Evolutionary conservation across 2,329 filamentous ascomycete species (phyloP).

Genomic region (Phyllachora maydis): DNA sequence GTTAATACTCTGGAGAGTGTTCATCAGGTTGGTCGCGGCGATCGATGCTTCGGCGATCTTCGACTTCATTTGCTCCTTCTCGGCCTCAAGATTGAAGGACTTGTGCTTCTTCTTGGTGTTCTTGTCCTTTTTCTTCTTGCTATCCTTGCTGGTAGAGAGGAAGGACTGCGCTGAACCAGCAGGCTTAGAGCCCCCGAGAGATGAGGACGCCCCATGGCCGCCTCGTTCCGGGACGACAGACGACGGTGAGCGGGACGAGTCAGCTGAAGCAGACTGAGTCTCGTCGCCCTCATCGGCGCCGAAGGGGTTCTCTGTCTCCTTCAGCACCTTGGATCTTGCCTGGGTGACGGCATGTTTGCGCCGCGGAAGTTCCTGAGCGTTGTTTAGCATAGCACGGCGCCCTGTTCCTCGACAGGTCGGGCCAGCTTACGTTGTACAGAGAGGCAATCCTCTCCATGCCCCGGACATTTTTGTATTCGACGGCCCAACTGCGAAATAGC

Average conservation of each 20-base stretch:
- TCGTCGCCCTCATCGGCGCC: constrained; percentile 42
- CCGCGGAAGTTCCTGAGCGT: constrained; percentile 33
- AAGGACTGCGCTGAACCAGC: too few relatives aligned
- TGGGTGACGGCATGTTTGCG: constrained; percentile 54
- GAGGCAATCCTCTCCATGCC: constrained; percentile 64
- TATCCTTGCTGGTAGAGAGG: constrained; percentile 23
- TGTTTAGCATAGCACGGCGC: constrained; percentile 3
- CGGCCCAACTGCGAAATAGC: constrained; percentile 73
- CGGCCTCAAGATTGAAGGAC: constrained; percentile 66
- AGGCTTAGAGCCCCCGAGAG: too few relatives aligned
- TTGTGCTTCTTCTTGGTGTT: constrained; percentile 35
- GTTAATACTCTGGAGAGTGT: constrained; percentile 77
- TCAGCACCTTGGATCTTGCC: constrained; percentile 63
- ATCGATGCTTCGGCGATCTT: constrained; percentile 81
- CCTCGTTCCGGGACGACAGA: too few relatives aligned
- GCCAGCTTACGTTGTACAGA: constrained; percentile 40
- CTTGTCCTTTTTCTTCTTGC: constrained; percentile 24
- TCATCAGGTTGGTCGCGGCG: constrained; percentile 75
- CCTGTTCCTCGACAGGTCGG: not conserved
- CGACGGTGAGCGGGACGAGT: constrained; percentile 6
- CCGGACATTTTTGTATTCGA: constrained; percentile 58
- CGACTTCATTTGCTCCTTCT: constrained; percentile 71
- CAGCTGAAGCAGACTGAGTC: constrained; percentile 3
- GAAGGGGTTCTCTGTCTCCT: constrained; percentile 59
- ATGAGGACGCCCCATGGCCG: too few relatives aligned